Conservation (phyloP, 2,329 filamentous ascomycete species). For the Didymella glomerata region DNA sequence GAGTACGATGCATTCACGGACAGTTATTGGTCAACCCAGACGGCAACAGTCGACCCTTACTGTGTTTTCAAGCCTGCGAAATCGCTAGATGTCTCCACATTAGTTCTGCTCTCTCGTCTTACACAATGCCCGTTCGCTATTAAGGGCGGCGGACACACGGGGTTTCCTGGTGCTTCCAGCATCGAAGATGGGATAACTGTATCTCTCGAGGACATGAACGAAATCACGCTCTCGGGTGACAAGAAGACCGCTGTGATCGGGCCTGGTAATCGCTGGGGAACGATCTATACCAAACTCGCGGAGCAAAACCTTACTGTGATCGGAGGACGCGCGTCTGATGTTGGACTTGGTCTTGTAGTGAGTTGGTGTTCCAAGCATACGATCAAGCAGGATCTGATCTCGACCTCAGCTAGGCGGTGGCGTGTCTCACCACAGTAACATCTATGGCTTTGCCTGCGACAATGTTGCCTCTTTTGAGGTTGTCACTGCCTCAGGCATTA, state of each 20-base stretch:
- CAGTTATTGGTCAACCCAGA: conserved; percentile 39
- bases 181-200: conserved; percentile 42
- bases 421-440: conserved; percentile 43
- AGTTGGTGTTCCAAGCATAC: neutral
- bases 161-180: conserved; percentile 38
- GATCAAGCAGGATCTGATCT: neutral
- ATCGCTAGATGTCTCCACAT: conserved; percentile 30
- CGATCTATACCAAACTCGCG: conserved; percentile 42
- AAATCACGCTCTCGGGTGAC: conserved; percentile 28
- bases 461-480: conserved; percentile 46
- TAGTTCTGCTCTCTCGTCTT: conserved; percentile 31
- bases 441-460: conserved; percentile 46
- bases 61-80: conserved; percentile 40
- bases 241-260: conserved; percentile 37
- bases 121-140: conserved; percentile 51
- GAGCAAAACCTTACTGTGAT: conserved; percentile 33
- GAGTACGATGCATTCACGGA: conserved; percentile 28
- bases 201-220: conserved; percentile 36
- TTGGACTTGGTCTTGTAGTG: conserved; percentile 37
- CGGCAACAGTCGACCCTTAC: conserved; percentile 28
- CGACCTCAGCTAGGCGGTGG: conserved; percentile 25
- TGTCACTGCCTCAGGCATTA: conserved; percentile 37
- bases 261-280: conserved; percentile 44
- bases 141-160: conserved; percentile 44
- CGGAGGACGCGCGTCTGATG: conserved; percentile 40